Evolutionary conservation across 2,329 filamentous ascomycete species (phyloP), one percentile per base, ranked within the genome.

Genomic region (Claviceps capensis): DNA sequence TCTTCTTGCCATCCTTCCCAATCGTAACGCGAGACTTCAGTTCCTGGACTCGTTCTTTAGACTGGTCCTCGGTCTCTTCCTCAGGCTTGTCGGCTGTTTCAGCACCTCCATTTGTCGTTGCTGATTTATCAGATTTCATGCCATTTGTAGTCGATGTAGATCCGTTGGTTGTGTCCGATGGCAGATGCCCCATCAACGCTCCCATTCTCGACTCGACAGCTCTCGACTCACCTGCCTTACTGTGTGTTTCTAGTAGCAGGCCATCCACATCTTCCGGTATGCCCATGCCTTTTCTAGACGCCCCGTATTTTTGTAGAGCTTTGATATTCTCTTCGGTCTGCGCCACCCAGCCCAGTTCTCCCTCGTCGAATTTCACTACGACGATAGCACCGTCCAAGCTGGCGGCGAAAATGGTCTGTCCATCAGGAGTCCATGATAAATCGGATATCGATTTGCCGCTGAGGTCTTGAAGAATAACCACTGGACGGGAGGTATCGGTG

Each of bases 191-290:
- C 93, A 98, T 98, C 40, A 98, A 70, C n/a, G 91, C 91, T 13
- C 93, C 93, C 93, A 98, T 98, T 58, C 91, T 81, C 2, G 89
- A 93, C 68, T 98, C 88, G 0, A 91, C 90, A 5, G 86, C 90
- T 57, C 85, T 87, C 36, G 91, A 78, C 65, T 98, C 93, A 22
- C 86, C 91, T 44, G 85, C 89, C 64, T 94, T 96, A 69, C 89
- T 95, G 64, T 84, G 85, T 60, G 94, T 89, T 68, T 98, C 93
- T 0, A 98, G 71, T 40, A 87, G 76, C 44, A 97, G 70, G 0
- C 88, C 88, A 61, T 96, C 88, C 0, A 95, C 87, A 55, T 94
- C 91, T 67, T 98, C 93, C 5, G 93, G 81, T 48, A 97, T 88
- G 1, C 91, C 93, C 64, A 90, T 87, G 11, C 85, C 89, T 68